phyloP scores from a whole-genome alignment of 73 alveolate species.

The Durusdinium trenchii region DNA sequence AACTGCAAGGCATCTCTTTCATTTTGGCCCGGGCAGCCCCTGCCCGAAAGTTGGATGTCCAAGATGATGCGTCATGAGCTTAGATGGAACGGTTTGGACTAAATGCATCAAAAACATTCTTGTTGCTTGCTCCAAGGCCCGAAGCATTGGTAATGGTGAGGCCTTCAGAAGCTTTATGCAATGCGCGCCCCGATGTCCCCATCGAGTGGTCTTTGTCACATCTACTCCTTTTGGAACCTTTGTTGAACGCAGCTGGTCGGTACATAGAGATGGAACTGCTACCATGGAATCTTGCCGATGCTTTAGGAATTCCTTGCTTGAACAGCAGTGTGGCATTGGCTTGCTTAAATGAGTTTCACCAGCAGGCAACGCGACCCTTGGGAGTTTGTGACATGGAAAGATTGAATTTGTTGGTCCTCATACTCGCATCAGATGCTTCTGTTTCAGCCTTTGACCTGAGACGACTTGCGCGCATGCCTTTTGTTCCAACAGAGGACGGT shows the following conservation, averaged over 20 bases:
- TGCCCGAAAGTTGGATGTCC: too few species aligned
- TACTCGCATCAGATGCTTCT: constrained; percentile 2
- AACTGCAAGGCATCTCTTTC: too few species aligned
- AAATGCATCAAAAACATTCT: too few species aligned
- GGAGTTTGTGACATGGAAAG: neutral
- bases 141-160: constrained; percentile 30
- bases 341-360: neutral
- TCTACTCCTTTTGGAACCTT: neutral
- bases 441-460: neutral
- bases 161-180: constrained; percentile 21
- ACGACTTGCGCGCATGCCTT: neutral
- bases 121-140: neutral
- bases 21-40: too few species aligned
- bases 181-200: neutral
- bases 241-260: neutral
- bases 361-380: neutral
- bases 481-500: constrained; percentile 19
- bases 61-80: too few species aligned
- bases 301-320: constrained; percentile 28
- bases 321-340: constrained; percentile 27
- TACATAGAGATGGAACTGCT: constrained; percentile 22
- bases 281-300: constrained; percentile 20
- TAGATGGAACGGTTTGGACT: too few species aligned
- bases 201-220: neutral
- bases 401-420: constrained; percentile 6